These are phyloP conservation scores for Leucaena leucocephala DNA, from an alignment of 306 rosid genomes.

Conservation along the genomic window DNA sequence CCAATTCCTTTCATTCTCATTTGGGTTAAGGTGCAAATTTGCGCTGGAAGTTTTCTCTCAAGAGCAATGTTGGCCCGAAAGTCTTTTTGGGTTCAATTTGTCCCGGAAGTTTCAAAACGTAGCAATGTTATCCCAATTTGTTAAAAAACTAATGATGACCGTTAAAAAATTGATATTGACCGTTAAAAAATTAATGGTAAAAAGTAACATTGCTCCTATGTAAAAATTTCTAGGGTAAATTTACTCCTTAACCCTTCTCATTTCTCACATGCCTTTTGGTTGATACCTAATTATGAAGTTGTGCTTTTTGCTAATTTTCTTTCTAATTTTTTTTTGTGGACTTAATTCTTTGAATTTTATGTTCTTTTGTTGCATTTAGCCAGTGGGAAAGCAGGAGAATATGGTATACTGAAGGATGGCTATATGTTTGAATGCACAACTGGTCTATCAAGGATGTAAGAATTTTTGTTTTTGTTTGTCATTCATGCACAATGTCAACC, in stretches of 20 bases:
- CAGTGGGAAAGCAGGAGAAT: slow-evolving; percentile 81
- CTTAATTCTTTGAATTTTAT: neutral
- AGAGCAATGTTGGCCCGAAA: too few relatives aligned
- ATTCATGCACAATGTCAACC: slow-evolving; percentile 23
- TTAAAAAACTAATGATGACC: too few relatives aligned
- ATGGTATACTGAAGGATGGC: slow-evolving; percentile 81
- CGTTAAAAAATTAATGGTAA: too few relatives aligned
- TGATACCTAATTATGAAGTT: neutral
- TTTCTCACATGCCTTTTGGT: neutral
- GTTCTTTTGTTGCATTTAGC: slow-evolving; percentile 45
- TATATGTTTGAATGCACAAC: slow-evolving; percentile 83
- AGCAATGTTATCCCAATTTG: too few relatives aligned
- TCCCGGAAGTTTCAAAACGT: too few relatives aligned
- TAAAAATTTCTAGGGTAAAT: too few relatives aligned
- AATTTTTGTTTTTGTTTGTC: neutral
- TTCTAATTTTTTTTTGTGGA: neutral
- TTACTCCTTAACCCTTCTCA: too few relatives aligned
- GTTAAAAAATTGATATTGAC: too few relatives aligned
- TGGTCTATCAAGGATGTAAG: slow-evolving; percentile 85
- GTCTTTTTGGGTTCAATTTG: too few relatives aligned
- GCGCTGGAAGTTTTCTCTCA: too few relatives aligned
- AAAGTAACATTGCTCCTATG: too few relatives aligned
- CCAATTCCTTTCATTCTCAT: slow-evolving; percentile 7
- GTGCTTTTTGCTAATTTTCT: slow-evolving; percentile 16
- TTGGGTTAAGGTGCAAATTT: neutral